These are phyloP conservation scores for Kuraishia molischiana DNA, from an alignment of 805 yeast species.

Conservation along the genomic window DNA sequence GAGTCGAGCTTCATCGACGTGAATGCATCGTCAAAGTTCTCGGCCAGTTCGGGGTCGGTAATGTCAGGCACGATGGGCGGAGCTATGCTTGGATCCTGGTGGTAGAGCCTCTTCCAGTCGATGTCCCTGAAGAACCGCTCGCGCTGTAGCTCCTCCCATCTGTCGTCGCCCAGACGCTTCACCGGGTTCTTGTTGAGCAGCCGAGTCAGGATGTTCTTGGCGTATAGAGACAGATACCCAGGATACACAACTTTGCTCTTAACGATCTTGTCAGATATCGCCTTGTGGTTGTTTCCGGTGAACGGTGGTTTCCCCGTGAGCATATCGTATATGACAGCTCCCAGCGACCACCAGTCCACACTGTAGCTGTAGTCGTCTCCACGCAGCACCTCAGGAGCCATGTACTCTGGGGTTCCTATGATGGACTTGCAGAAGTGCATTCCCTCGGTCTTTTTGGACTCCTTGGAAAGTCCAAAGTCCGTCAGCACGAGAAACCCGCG, in stretches of 20 bases:
- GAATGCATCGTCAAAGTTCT: conserved; percentile 74
- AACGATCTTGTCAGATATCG: conserved; percentile 66
- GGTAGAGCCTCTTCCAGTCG: conserved; percentile 52
- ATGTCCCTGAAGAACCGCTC: conserved; percentile 73
- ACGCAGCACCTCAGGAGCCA: conserved; percentile 83
- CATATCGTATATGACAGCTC: conserved; percentile 73
- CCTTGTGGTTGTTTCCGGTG: conserved; percentile 73
- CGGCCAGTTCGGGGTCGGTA: conserved; percentile 75
- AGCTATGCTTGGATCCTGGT: conserved; percentile 42
- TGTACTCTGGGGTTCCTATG: conserved; percentile 74
- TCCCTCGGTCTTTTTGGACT: conserved; percentile 37
- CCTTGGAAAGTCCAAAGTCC: conserved; percentile 73
- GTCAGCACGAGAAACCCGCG: conserved; percentile 74
- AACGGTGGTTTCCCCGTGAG: conserved; percentile 84
- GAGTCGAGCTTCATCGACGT: conserved; percentile 40
- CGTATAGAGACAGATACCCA: conserved; percentile 66
- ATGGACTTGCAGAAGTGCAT: conserved; percentile 36
- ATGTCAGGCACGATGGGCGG: conserved; percentile 81
- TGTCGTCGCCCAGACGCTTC: conserved; percentile 52
- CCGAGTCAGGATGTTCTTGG: conserved; percentile 62
- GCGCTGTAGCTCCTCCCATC: conserved; percentile 42
- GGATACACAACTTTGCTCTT: conserved; percentile 61
- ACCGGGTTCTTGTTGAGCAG: conserved; percentile 60
- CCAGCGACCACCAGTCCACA: conserved; percentile 91
- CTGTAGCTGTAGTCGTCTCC: conserved; percentile 70